These are phyloP conservation scores for Suillus paluster DNA, from an alignment of 768 basidiomycete species.

Conservation along the genomic window DNA sequence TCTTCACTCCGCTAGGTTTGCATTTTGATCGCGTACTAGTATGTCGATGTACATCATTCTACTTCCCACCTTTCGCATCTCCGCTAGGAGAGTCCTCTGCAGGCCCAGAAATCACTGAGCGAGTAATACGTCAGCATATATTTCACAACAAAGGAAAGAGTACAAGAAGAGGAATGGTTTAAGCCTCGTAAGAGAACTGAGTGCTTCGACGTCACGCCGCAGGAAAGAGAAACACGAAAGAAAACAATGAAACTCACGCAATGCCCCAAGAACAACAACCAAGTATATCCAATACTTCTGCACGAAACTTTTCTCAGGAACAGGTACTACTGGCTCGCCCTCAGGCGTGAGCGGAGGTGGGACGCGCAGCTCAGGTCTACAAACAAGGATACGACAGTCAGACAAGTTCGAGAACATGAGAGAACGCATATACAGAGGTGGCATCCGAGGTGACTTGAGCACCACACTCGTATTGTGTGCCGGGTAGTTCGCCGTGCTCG, in stretches of 20 bases:
- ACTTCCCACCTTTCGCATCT: conserved; percentile 30
- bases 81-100: conserved; percentile 28
- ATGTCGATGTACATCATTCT: neutral
- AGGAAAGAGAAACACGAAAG: neutral
- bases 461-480: conserved; percentile 58
- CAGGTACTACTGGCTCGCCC: conserved; percentile 63
- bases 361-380: conserved; percentile 67
- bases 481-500: conserved; percentile 30
- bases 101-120: conserved; percentile 34
- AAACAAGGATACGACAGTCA: conserved; percentile 11
- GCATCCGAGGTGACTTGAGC: conserved; percentile 48
- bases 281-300: conserved; percentile 95
- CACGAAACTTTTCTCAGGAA: conserved; percentile 76
- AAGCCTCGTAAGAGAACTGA: neutral
- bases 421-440: conserved; percentile 57
- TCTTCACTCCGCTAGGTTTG: neutral
- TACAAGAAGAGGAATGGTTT: neutral
- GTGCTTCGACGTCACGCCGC: neutral
- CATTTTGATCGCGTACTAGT: neutral
- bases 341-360: conserved; percentile 70
- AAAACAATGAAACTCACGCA: conserved; percentile 49
- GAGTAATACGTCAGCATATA: neutral
- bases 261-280: conserved; percentile 55
- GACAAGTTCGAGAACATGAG: neutral
- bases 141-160: neutral